Conservation (phyloP, 2,329 filamentous ascomycete genomes). For the Chaetomium sp. region DNA sequence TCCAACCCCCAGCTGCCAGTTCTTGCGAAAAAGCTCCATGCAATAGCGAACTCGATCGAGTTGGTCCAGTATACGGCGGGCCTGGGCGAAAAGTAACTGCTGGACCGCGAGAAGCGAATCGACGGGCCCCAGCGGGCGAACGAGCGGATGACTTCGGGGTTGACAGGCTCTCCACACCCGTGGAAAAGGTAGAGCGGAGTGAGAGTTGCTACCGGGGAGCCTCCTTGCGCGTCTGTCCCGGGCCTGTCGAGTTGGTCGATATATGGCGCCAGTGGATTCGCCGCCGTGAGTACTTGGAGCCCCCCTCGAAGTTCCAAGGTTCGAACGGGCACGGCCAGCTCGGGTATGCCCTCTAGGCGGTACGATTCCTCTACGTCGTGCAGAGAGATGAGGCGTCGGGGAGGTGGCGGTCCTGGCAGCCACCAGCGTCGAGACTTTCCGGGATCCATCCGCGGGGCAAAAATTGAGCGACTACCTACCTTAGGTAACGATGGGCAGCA, state of each 20-base stretch:
- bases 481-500: not conserved
- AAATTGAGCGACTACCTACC: not conserved
- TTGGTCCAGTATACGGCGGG: not conserved
- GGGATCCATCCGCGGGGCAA: not conserved
- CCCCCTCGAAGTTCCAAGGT: not conserved
- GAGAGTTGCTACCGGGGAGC: not conserved
- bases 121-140: not conserved
- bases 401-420: not conserved
- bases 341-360: not conserved
- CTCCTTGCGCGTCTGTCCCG: not conserved
- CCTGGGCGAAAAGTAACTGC: not conserved
- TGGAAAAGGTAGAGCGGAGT: not conserved
- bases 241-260: not conserved
- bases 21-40: not conserved
- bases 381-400: not conserved
- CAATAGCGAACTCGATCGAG: not conserved
- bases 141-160: not conserved
- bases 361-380: not conserved
- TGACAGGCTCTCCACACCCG: not conserved
- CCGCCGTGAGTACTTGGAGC: not conserved
- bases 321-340: not conserved
- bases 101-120: not conserved
- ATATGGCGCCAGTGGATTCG: not conserved
- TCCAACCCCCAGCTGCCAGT: not conserved
- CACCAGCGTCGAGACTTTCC: not conserved